These are phyloP conservation scores for Murraya koenigii DNA, from an alignment of 345 rosid species.

Conservation along the genomic window DNA sequence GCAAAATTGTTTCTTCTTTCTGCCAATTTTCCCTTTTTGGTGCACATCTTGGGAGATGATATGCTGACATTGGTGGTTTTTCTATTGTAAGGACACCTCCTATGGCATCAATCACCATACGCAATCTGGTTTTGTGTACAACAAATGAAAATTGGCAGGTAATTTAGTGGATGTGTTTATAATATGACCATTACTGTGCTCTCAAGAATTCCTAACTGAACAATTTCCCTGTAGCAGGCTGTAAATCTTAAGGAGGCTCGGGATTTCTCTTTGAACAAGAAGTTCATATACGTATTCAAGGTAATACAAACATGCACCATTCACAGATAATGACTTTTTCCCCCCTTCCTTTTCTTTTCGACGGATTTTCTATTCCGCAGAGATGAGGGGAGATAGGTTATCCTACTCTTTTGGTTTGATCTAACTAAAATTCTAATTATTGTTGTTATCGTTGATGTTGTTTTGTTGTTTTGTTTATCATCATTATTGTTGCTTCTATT, in stretches of 20 bases:
- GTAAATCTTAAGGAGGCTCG: conserved; percentile 98
- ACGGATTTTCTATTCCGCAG: background rate
- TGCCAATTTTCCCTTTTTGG: background rate
- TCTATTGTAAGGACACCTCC: conserved; percentile 77
- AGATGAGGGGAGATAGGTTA: background rate
- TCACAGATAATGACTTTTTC: background rate
- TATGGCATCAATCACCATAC: conserved; percentile 87
- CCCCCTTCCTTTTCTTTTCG: background rate
- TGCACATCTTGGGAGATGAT: background rate
- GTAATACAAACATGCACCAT: conserved; percentile 32
- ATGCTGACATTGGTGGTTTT: background rate
- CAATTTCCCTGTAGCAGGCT: conserved; percentile 43
- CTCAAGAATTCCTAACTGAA: conserved; percentile 7
- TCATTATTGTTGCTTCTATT: background rate
- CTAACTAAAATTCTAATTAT: background rate
- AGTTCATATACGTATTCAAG: conserved; percentile 88
- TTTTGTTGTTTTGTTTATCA: background rate
- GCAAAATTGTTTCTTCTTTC: background rate
- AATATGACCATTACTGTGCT: background rate
- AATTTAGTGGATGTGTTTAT: conserved; percentile 10
- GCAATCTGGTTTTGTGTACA: conserved; percentile 72
- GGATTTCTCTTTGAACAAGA: conserved; percentile 70
- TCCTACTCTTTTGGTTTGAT: conserved; percentile 2
- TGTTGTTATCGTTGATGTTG: background rate
- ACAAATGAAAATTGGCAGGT: conserved; percentile 99